phyloP scores from a whole-genome alignment of 768 basidiomycete genomes.

The Lyophyllum atratum region DNA sequence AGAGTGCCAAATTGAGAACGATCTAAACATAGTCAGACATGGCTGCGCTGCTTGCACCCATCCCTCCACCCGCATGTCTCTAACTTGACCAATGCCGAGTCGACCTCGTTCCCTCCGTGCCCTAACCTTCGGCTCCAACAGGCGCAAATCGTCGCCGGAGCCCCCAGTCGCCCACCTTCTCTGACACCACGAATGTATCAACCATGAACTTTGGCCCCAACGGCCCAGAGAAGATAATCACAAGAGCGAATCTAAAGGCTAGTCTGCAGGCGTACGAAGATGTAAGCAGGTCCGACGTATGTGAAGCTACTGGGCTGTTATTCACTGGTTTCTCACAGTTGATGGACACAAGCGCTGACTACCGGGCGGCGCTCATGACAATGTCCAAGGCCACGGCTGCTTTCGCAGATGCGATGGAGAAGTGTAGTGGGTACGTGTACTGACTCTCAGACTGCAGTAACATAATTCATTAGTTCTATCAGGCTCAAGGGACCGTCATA shows the following conservation, averaged over 20 bases:
- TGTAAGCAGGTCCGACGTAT: constrained; percentile 43
- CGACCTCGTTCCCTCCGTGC: constrained; percentile 60
- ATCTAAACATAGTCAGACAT: constrained; percentile 20
- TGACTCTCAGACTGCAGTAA: neutral
- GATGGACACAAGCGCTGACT: constrained; percentile 72
- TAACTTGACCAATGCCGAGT: constrained; percentile 43
- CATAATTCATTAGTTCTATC: neutral
- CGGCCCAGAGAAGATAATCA: constrained; percentile 82
- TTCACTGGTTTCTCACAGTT: constrained; percentile 46
- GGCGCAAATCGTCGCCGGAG: constrained; percentile 46
- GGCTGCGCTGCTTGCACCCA: constrained; percentile 7
- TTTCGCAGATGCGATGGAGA: constrained; percentile 86
- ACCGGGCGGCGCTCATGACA: constrained; percentile 77
- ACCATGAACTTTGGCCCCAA: constrained; percentile 74
- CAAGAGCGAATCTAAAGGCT: constrained; percentile 72
- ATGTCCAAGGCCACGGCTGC: constrained; percentile 83
- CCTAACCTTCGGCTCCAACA: constrained; percentile 48
- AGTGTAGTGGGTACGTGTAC: constrained; percentile 71
- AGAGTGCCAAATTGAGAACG: constrained; percentile 14
- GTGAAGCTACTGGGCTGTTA: neutral
- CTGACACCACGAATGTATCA: constrained; percentile 78
- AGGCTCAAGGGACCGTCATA: constrained; percentile 81
- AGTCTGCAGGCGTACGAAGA: constrained; percentile 83
- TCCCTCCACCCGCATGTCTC: constrained; percentile 11
- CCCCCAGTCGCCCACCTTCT: constrained; percentile 86